Percentiles rank a stretch among this genome's conserved stretches.
Evolutionary conservation across 225 moss, liverwort and hornwort species (phyloP).

Genomic region (Thuidium tamariscinum): DNA sequence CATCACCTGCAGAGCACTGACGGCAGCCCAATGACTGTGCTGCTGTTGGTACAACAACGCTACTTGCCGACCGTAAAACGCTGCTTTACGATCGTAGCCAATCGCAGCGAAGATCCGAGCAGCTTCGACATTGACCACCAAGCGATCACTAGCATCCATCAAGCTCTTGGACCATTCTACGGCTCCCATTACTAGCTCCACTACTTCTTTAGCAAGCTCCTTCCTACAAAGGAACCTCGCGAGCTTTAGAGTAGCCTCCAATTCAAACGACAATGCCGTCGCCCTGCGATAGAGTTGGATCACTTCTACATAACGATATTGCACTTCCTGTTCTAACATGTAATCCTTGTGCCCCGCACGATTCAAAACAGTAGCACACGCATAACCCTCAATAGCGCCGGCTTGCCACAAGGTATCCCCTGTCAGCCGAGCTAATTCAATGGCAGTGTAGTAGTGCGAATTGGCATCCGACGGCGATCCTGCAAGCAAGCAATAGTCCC

Average conservation of each 20-base stretch:
- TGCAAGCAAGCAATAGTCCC: constrained; percentile 94
- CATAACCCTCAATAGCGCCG: constrained; percentile 87
- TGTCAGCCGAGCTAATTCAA: constrained; percentile 79
- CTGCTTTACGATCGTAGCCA: constrained; percentile 96
- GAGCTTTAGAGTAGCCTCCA: constrained; percentile 94
- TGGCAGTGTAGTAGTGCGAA: constrained; percentile 77
- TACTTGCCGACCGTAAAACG: constrained; percentile 91
- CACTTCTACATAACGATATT: constrained; percentile 69
- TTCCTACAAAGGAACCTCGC: constrained; percentile 93
- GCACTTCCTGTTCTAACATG: constrained; percentile 80
- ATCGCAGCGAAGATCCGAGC: constrained; percentile 85
- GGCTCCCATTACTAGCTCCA: constrained; percentile 80
- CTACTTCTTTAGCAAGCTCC: constrained; percentile 78
- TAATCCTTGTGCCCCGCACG: constrained; percentile 60
- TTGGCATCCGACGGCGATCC: constrained; percentile 87
- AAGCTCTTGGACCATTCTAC: constrained; percentile 86
- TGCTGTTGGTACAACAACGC: constrained; percentile 96
- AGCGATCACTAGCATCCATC: constrained; percentile 98
- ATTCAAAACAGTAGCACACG: constrained; percentile 72
- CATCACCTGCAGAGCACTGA: constrained; percentile 89
- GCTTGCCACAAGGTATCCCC: constrained; percentile 92
- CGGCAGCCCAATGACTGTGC: constrained; percentile 97
- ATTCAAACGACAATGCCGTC: constrained; percentile 87
- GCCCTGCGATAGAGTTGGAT: constrained; percentile 87
- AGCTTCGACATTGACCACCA: constrained; percentile 93